Evolutionary conservation across 2,329 filamentous ascomycete genomes (phyloP).

Genomic region (Clonostachys rosea): DNA sequence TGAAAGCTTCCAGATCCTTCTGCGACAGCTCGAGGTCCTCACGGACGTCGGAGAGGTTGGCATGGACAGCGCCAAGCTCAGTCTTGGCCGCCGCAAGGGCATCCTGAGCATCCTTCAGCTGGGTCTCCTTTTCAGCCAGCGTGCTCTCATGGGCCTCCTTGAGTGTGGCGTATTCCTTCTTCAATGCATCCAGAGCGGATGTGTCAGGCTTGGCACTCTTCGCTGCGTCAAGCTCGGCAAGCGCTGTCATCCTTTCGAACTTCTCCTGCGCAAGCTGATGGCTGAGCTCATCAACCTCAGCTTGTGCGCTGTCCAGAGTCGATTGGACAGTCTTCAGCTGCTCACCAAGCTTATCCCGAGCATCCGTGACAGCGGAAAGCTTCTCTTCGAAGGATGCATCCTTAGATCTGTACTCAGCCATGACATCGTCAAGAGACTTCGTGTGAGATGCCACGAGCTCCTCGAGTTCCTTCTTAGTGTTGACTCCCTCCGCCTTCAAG

Average conservation of each 20-base stretch:
- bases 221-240: slow-evolving; percentile 55
- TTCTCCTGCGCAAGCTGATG: slow-evolving; percentile 54
- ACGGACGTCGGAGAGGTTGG: slow-evolving; percentile 18
- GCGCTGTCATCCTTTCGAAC: slow-evolving; percentile 53
- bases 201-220: slow-evolving; percentile 53
- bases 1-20: slow-evolving; percentile 49
- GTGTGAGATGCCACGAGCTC: slow-evolving; percentile 28
- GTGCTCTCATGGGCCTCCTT: slow-evolving; percentile 41
- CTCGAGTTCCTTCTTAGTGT: slow-evolving; percentile 36
- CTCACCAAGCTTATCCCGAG: slow-evolving; percentile 26
- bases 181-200: slow-evolving; percentile 46
- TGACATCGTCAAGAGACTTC: slow-evolving; percentile 32
- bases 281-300: slow-evolving; percentile 43
- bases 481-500: slow-evolving; percentile 30
- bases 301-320: slow-evolving; percentile 36
- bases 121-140: slow-evolving; percentile 22
- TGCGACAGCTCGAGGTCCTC: slow-evolving; percentile 41
- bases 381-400: slow-evolving; percentile 25
- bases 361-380: slow-evolving; percentile 25
- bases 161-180: slow-evolving; percentile 40
- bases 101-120: slow-evolving; percentile 33
- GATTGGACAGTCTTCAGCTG: slow-evolving; percentile 31
- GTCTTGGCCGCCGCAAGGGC: slow-evolving; percentile 38
- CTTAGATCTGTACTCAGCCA: slow-evolving; percentile 28
- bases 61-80: slow-evolving; percentile 28